Conservation (phyloP, 768 basidiomycete genomes). For the Phylloporus sp. region DNA sequence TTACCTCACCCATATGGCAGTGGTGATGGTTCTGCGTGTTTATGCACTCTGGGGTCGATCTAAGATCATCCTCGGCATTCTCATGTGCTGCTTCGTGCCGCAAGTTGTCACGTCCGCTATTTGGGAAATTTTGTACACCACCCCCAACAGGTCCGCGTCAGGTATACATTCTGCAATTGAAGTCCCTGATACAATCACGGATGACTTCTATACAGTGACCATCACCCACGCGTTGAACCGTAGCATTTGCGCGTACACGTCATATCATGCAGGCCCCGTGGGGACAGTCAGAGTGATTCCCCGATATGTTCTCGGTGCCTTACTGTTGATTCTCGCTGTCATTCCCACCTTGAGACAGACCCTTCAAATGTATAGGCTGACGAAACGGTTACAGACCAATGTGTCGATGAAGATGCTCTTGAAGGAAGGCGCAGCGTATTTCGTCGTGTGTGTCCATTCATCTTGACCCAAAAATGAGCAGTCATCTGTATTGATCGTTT, state of each 20-base stretch:
- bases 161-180: too few species aligned
- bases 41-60: too few species aligned
- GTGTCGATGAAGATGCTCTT: neutral
- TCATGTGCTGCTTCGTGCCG: too few species aligned
- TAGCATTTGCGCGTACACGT: neutral
- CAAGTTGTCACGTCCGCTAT: too few species aligned
- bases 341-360: neutral
- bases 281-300: neutral
- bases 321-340: neutral
- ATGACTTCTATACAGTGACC: neutral
- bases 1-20: too few species aligned
- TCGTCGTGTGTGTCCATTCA: conserved; percentile 7
- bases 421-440: conserved; percentile 6
- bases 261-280: neutral
- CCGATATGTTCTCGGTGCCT: neutral
- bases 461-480: neutral
- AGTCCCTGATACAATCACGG: too few species aligned
- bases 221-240: neutral
- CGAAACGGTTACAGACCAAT: conserved; percentile 1
- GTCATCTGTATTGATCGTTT: too few species aligned
- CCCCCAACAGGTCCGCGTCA: too few species aligned
- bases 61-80: too few species aligned
- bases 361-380: neutral
- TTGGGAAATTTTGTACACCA: too few species aligned
- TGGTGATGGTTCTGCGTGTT: too few species aligned